Evolutionary conservation across 768 basidiomycete species (phyloP), one percentile per base, ranked within the genome.

Genomic region (Hygrocybe coccinea): DNA sequence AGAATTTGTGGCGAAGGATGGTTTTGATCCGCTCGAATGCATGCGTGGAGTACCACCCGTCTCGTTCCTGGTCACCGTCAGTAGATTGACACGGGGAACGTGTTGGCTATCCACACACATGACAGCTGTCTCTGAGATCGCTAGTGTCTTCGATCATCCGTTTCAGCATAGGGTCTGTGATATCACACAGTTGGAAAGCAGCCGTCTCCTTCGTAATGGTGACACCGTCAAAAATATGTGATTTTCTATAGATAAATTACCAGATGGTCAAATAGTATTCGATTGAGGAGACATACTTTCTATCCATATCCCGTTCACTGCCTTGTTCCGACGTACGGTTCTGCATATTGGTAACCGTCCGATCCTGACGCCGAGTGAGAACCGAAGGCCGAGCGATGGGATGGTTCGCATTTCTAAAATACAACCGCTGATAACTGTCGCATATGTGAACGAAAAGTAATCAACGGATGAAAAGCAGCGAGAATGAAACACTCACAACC

Each of bases 131-230:
- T 34, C 85, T 81, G 15, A 89, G 71, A 44, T 83, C 86, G 14
- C 82, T 78, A 4, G 82, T 76, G 56, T 87, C 83, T 57, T 87
- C 79, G 50, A 98, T 90, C 81, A 95, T 86, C 36, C 77, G 76
- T 60, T 82, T 82, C 47, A 97, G 70, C 80, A 94, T 86, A 5
- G 86, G 84, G 66, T 99, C 97, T 6, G 77, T 71, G 60, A 99
- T 89, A 67, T 99, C 97, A 68, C 90, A 90, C 5, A 99, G 76
- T 69, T 98, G 97, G 72, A 91, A 99, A 15, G 92, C 90, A 1
- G 92, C 93, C 0, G 91, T 88, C 68, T 95, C 89, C 62, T 87
- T 85, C 44, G 86, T 83, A 45, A 92, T 70, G 6, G 81, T 81
- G 56, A 82, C 67, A 0, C 95, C 97, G 67, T 99, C 92, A 61